Base-by-base conservation (phyloP, 1,284 basidiomycete species). In the Fomitopsis palustris region DNA sequence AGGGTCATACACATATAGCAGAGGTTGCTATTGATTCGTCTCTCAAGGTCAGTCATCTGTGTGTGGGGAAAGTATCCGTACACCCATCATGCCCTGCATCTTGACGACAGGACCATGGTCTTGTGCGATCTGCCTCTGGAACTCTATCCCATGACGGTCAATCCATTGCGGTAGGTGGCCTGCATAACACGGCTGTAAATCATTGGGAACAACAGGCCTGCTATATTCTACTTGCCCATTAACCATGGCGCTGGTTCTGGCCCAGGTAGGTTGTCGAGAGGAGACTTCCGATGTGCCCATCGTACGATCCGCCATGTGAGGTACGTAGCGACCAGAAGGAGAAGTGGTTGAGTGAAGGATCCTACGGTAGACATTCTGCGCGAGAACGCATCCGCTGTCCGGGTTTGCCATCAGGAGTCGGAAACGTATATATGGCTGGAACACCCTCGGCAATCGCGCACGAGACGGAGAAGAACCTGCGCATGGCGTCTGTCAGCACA, bases 91-190 rank as follows among this genome's bases (percentile, higher is more conserved):
- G 17, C 63, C 60, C 23, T 62, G 55, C n/a, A 69, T 52, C 27
- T 60, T 55, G 16, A 62, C 64, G 2, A 65, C 61, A 1, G 60
- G 57, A 1, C 68, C 66, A 31, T 68, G 69, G 9, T 57, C 59
- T 17, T 62, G 58, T 12, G 58, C 59, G 1, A 70, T 35, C 5
- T 57, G 59, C 5, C 51, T 45, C 12, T 68, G 66, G 42, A 63
- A 70, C 0, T 55, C 42, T 2, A 52, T 19, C 5, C 64, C 62
- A 25, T 63, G 58, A 0, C 56, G 45, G 42, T 60, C 58, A 10
- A 62, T 37, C 5, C 64, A 42, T 17, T 65, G 59, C 0, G 41
- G 9, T 3, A 65, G 43, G 29, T 65, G 57, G 1, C 64, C 66
- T 67, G 33, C 2, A 4, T 1, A 37, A 8, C n/a, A n/a, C n/a